Percentiles rank a stretch among this genome's conserved stretches.
phyloP scores from a whole-genome alignment of 2,329 filamentous ascomycete species.

The Colletotrichum theobromicola region DNA sequence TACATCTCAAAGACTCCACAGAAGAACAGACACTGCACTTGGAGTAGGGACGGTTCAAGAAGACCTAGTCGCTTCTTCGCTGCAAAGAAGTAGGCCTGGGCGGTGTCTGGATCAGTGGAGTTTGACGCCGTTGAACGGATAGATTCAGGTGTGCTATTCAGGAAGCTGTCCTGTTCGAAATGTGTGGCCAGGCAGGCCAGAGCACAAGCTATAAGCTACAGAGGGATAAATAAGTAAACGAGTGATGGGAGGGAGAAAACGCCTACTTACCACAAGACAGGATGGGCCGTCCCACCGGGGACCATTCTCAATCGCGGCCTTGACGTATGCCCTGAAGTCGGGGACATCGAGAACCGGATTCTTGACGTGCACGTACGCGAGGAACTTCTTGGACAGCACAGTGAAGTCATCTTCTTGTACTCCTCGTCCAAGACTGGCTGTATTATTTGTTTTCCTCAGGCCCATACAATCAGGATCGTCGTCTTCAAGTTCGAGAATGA shows the following conservation, averaged over 20 bases:
- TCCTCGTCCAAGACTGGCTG: conserved; percentile 20
- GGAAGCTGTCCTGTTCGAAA: conserved; percentile 18
- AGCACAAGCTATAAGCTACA: conserved; percentile 34
- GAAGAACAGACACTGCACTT: conserved; percentile 35
- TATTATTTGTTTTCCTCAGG: not conserved
- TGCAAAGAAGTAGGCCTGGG: conserved; percentile 30
- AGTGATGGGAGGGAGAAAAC: too few relatives aligned
- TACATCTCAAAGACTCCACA: conserved; percentile 39
- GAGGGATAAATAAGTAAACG: not conserved
- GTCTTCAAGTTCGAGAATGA: conserved; percentile 20
- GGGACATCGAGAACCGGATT: conserved; percentile 34
- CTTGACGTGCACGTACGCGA: conserved; percentile 36
- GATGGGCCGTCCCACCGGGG: conserved; percentile 31
- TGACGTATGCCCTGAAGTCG: conserved; percentile 23
- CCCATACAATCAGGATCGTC: conserved; percentile 14
- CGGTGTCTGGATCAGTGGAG: not conserved
- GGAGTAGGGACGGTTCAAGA: conserved; percentile 29
- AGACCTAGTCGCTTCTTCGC: conserved; percentile 35
- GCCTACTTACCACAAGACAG: conserved; percentile 32
- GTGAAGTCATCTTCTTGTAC: conserved; percentile 32
- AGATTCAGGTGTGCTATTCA: conserved; percentile 1
- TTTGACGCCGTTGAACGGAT: not conserved
- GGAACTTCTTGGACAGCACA: conserved; percentile 30
- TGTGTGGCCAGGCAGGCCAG: conserved; percentile 30
- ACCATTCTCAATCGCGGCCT: conserved; percentile 27